phyloP scores from a whole-genome alignment of 345 rosid species.

The Rhizophora apiculata region DNA sequence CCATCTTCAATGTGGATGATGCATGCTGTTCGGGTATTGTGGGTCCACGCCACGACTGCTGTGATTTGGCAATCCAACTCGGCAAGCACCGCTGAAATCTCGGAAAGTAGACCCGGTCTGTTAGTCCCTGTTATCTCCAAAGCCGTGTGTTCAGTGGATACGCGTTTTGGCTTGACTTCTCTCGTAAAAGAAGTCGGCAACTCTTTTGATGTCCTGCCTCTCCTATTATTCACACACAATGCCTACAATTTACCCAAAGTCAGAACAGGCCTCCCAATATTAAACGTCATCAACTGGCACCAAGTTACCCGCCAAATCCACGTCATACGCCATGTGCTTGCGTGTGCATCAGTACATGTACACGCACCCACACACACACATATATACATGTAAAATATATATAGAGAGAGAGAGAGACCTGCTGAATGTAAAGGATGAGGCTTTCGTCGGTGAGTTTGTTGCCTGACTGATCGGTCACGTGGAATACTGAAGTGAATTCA shows the following conservation, averaged over 20 bases:
- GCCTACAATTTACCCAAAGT: constrained; percentile 39
- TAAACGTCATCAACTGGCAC: not conserved
- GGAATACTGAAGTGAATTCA: constrained; percentile 56
- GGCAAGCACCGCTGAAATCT: constrained; percentile 62
- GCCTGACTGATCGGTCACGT: constrained; percentile 75
- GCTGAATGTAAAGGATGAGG: constrained; percentile 60
- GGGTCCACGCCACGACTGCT: constrained; percentile 77
- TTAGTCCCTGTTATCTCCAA: constrained; percentile 69
- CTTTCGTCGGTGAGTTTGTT: constrained; percentile 62
- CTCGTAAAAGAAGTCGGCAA: constrained; percentile 38
- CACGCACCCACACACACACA: too few relatives aligned
- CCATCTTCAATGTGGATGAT: constrained; percentile 69
- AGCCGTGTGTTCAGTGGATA: constrained; percentile 65
- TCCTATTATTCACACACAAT: constrained; percentile 51
- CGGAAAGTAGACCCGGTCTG: constrained; percentile 79
- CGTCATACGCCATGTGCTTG: too few relatives aligned
- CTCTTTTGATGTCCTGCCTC: constrained; percentile 45
- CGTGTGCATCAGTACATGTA: not conserved
- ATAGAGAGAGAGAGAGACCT: constrained; percentile 34
- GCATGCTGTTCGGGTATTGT: constrained; percentile 62
- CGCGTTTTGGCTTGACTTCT: constrained; percentile 51
- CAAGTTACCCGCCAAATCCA: too few relatives aligned
- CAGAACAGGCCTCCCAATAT: not conserved
- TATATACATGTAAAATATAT: not conserved
- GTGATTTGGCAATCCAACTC: constrained; percentile 68